A percentile compares a stretch with the other conserved stretches of the same genome.
Evolutionary conservation across 495 filamentous ascomycete genomes (phyloP).

Genomic region (Penicillium argentinense): DNA sequence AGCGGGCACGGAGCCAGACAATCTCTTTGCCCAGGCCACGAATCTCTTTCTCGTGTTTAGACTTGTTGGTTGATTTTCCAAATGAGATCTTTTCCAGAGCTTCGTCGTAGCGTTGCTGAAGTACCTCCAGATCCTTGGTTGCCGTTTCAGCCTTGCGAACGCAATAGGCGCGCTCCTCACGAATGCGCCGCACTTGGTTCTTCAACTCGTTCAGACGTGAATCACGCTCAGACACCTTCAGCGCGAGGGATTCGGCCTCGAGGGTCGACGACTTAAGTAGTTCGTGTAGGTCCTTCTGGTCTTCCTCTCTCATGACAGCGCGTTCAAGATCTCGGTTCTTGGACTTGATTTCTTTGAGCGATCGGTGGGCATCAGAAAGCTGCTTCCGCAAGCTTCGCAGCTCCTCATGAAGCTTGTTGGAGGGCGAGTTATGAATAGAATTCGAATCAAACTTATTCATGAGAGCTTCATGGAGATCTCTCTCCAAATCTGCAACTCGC

Average conservation of each 20-base stretch:
- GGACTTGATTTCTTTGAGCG: slow-evolving; percentile 55
- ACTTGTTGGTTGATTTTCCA: slow-evolving; percentile 45
- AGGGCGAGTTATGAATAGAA: slow-evolving; percentile 53
- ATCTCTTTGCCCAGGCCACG: slow-evolving; percentile 84
- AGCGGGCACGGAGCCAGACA: slow-evolving; percentile 77
- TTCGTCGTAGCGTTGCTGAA: slow-evolving; percentile 54
- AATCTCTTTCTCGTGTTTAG: slow-evolving; percentile 75
- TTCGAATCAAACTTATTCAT: slow-evolving; percentile 48
- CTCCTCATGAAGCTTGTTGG: slow-evolving; percentile 57
- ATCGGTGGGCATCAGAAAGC: slow-evolving; percentile 59
- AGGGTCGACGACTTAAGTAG: slow-evolving; percentile 65
- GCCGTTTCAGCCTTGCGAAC: slow-evolving; percentile 49
- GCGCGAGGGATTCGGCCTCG: slow-evolving; percentile 61
- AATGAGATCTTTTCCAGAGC: slow-evolving; percentile 45
- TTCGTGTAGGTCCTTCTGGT: slow-evolving; percentile 65
- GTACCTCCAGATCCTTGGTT: slow-evolving; percentile 50
- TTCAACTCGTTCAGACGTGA: slow-evolving; percentile 56
- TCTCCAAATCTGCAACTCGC: slow-evolving; percentile 56
- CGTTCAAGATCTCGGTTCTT: slow-evolving; percentile 51
- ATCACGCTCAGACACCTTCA: slow-evolving; percentile 56
- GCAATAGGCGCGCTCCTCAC: slow-evolving; percentile 57
- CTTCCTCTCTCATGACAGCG: slow-evolving; percentile 51
- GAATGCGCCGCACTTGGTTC: slow-evolving; percentile 52
- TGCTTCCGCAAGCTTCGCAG: slow-evolving; percentile 61
- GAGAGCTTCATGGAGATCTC: slow-evolving; percentile 52